Evolutionary conservation across 192 early-diverging fungal species (phyloP).

Genomic region (Nowakowskiella sp.): DNA sequence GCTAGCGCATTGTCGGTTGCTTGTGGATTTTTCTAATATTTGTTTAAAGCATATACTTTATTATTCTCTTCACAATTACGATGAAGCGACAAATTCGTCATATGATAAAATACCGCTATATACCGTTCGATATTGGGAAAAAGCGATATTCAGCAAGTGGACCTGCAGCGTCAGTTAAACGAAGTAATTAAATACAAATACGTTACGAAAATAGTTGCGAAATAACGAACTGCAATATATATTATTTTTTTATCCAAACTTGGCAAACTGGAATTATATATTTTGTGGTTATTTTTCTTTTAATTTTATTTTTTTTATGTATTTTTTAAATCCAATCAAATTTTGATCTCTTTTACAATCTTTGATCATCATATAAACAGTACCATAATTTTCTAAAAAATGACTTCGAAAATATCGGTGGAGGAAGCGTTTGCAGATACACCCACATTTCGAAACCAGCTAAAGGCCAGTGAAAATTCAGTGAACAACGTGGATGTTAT

Average conservation of each 20-base stretch:
- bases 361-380: no score
- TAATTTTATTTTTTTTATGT: no score
- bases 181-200: background rate
- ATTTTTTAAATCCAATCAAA: no score
- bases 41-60: constrained; percentile 74
- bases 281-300: no score
- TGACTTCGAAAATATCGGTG: background rate
- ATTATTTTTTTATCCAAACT: no score
- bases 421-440: constrained; percentile 20
- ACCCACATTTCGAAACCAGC: constrained; percentile 6
- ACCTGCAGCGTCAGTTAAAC: background rate
- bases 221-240: no score
- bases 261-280: no score
- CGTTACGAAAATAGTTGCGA: background rate
- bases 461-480: constrained; percentile 11
- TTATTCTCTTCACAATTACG: constrained; percentile 85
- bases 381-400: no score
- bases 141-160: constrained; percentile 15
- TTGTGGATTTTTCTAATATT: background rate
- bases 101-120: constrained; percentile 93
- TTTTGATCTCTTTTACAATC: no score
- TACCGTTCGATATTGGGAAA: constrained; percentile 70
- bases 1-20: background rate
- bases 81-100: constrained; percentile 96
- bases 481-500: constrained; percentile 12